Base-by-base conservation (phyloP, 768 basidiomycete genomes). In the Erythrobasidium yunnanense region DNA sequence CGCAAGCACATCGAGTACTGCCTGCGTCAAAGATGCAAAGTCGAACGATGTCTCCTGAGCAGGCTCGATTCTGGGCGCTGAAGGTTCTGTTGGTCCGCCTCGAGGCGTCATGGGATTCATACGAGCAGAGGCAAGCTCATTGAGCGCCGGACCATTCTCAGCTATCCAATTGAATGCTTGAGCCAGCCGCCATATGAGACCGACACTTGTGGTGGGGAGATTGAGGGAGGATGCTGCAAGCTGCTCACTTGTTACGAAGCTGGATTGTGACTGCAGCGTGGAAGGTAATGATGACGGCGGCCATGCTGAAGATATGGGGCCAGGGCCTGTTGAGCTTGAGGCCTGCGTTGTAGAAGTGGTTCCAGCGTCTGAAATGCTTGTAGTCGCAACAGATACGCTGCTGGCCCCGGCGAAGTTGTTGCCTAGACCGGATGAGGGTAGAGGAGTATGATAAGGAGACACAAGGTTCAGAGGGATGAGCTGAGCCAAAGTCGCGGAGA, bases 181-280 rank as follows among this genome's bases (percentile, higher is more conserved):
- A 51, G 70, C 69, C 15, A 69, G 38, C 1, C 73, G 70, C 73
- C 73, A 73, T 17, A 73, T 34, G 1, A 70, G 70, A n/a, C 66
- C 71, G 8, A 72, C 66, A 18, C 68, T 70, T 34, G 70, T 70
- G 11, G 73, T 68, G 0, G 73, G 73, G 2, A 73, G 54, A 7
- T 63, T 67, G 20, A 73, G 68, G 2, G 73, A 66, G 22, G 69
- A 71, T 4, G 73, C 69, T 0, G 73, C 71, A 33, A 72, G 68
- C 4, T 72, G 68, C 65, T 73, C 73, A 62, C 71, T 69, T 13
- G 13, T 25, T 13, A 51, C 11, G 22, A 8, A 13, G 23, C 49
- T 25, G 22, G 23, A 23, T 7, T 25, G n/a, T 25, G 23, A 30
- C 15, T 6, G 32, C 42, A 29, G 54, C 58, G 58, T 33, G 8